Evolutionary conservation across 2,329 filamentous ascomycete genomes (phyloP), one percentile per base, ranked within the genome.

Genomic region (Pleurostoma richardsiae): DNA sequence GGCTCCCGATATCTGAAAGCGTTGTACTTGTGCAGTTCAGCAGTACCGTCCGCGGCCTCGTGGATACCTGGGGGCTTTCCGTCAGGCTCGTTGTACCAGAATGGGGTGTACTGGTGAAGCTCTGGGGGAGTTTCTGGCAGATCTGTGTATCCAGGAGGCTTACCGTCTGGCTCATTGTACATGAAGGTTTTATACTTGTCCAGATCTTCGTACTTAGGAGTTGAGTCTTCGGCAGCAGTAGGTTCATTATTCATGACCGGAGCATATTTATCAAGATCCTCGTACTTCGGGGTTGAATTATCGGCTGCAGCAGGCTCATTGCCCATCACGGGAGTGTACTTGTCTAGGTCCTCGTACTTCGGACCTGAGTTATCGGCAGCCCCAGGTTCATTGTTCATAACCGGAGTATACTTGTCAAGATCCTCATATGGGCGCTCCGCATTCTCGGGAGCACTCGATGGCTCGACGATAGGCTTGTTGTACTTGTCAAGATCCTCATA

Each of bases 301-400:
- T 63, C 62, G 10, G 55, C 49, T 6, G 62, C 51, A 1, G 19
- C 19, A 19, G 19, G 19, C 19, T 19, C 19, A 19, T 19, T 19
- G 19, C 19, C 19, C 19, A 19, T 19, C 19, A 19, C 19, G 19
- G 67, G 62, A 1, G 58, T 60, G 48, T 72, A 73, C 38, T 67
- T 58, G 46, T 64, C 52, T 41, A 77, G 56, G 42, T 77, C 73
- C 3, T 71, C 59, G 46, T 73, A 69, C 44, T 65, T 56, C 30
- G 57, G 50, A 30, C 61, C 47, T 10, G 57, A 45, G 38, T 65
- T 56, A 39, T 65, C 52, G 5, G 44, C 46, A 1, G 53, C 49
- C 5, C 59, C 54, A 27, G 64, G 57, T 19, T 70, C 60, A 45
- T 69, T 64, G 33, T 63, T 43, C 30, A 64, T 56, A 10, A 68